Percentiles rank a stretch among this genome's conserved stretches.
Conservation (phyloP, 805 yeast species). For the Myxozyma vanderwaltii region DNA sequence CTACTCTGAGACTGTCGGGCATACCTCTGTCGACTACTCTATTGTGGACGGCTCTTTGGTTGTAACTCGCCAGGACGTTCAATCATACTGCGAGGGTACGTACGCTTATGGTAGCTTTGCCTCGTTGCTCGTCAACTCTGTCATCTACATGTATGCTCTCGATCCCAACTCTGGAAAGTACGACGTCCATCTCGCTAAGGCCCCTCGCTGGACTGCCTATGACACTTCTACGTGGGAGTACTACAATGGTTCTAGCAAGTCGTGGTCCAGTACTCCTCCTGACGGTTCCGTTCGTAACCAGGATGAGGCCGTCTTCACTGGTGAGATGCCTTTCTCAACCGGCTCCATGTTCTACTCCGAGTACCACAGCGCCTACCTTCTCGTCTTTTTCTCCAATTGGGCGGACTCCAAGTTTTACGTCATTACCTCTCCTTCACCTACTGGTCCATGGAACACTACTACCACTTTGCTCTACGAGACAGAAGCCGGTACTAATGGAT, state of each 20-base stretch:
- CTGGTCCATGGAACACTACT: conserved; percentile 26
- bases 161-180: conserved; percentile 19
- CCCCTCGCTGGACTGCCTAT: conserved; percentile 1
- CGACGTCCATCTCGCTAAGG: conserved; percentile 28
- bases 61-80: conserved; percentile 10
- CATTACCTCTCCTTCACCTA: conserved; percentile 20
- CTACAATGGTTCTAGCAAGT: conserved; percentile 13
- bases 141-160: conserved; percentile 27
- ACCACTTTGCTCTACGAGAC: conserved; percentile 14
- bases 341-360: conserved; percentile 28
- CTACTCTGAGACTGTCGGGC: conserved; percentile 6
- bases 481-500: conserved; percentile 18
- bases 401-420: conserved; percentile 23
- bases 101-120: conserved; percentile 29
- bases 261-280: conserved; percentile 20
- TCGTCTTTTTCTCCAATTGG: conserved; percentile 26
- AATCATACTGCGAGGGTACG: neutral
- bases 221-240: conserved; percentile 25
- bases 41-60: conserved; percentile 3
- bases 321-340: conserved; percentile 26
- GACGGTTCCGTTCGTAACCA: conserved; percentile 11
- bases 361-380: conserved; percentile 27
- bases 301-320: conserved; percentile 16
- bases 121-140: conserved; percentile 17
- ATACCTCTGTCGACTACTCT: conserved; percentile 17